These are phyloP conservation scores for Penicillium pancosmium DNA, from an alignment of 495 filamentous ascomycete genomes.

Conservation along the genomic window DNA sequence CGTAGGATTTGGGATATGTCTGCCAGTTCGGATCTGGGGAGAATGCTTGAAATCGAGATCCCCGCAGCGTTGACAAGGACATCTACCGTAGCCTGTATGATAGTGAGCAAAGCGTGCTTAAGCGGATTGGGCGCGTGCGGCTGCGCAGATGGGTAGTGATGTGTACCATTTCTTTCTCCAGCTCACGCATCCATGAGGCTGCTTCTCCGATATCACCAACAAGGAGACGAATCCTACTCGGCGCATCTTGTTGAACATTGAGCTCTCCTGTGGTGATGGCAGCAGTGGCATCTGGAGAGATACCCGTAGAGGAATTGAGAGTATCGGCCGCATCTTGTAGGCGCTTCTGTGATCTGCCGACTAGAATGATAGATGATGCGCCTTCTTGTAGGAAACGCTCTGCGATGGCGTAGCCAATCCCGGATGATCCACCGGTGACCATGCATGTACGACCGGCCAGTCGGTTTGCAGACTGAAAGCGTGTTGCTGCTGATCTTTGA, in stretches of 20 bases:
- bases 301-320: slow-evolving; percentile 11
- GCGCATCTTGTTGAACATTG: slow-evolving; percentile 1
- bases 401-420: slow-evolving; percentile 72
- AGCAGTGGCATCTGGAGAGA: background rate
- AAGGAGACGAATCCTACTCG: slow-evolving; percentile 34
- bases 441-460: slow-evolving; percentile 52
- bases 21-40: slow-evolving; percentile 45
- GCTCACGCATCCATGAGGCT: slow-evolving; percentile 46
- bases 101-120: background rate
- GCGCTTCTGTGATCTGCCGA: slow-evolving; percentile 46
- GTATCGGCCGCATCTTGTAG: slow-evolving; percentile 41
- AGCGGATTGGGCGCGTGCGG: background rate
- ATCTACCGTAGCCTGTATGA: slow-evolving; percentile 49
- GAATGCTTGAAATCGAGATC: slow-evolving; percentile 59
- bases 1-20: slow-evolving; percentile 55
- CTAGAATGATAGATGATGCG: slow-evolving; percentile 55
- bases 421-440: slow-evolving; percentile 65
- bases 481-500: background rate
- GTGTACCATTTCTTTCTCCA: slow-evolving; percentile 47
- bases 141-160: background rate
- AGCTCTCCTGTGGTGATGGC: background rate
- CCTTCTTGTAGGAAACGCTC: slow-evolving; percentile 65
- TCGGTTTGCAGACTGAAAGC: slow-evolving; percentile 22
- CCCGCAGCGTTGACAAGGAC: slow-evolving; percentile 80
- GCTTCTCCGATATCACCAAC: slow-evolving; percentile 51